A percentile compares a stretch with the other conserved stretches of the same genome.
These are phyloP conservation scores for Cladosporium oxysporum DNA, from an alignment of 2,329 filamentous ascomycete species.

Conservation along the genomic window DNA sequence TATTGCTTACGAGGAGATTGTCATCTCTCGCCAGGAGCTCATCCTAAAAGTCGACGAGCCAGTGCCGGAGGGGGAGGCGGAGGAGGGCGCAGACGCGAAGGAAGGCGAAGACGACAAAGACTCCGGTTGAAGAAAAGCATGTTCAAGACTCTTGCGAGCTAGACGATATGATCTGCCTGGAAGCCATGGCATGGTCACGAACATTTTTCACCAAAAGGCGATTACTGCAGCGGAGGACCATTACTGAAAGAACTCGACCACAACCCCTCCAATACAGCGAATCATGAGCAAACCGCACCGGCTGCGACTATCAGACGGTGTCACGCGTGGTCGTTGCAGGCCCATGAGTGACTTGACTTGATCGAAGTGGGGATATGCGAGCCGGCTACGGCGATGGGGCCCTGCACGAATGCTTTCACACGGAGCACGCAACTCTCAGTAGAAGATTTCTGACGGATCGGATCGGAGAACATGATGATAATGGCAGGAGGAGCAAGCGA, in stretches of 20 bases:
- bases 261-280: not conserved
- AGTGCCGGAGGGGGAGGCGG: not conserved
- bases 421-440: not conserved
- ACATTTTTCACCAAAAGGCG: not conserved
- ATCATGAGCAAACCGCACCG: not conserved
- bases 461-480: not conserved
- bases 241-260: not conserved
- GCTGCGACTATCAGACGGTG: not conserved
- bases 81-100: not conserved
- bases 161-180: not conserved
- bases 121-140: not conserved
- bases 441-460: not conserved
- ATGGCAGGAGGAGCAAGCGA: not conserved
- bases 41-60: not conserved
- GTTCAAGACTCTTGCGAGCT: not conserved
- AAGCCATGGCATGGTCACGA: not conserved
- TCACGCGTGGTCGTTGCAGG: not conserved
- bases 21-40: slow-evolving; percentile 7
- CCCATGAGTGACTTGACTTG: not conserved
- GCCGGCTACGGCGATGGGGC: not conserved
- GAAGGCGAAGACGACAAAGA: not conserved
- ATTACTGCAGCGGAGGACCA: not conserved
- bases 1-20: slow-evolving; percentile 14
- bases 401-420: not conserved
- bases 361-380: too few species aligned